These are phyloP conservation scores for Coemansia asiatica DNA, from an alignment of 192 early-diverging fungal species.

Conservation along the genomic window DNA sequence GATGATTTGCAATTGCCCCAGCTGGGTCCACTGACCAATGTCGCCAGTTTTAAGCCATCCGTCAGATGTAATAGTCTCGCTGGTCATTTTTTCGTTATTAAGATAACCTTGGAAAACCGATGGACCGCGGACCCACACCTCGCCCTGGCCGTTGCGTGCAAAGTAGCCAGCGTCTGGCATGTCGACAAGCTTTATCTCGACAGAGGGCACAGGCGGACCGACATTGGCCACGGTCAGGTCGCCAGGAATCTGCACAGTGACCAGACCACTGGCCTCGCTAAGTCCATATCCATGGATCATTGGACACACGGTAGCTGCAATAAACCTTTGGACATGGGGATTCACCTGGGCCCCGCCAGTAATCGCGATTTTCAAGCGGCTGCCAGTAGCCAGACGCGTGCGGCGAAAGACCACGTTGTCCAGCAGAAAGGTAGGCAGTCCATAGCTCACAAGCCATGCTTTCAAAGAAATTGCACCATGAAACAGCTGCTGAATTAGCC, in stretches of 20 bases:
- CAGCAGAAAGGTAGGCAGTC: conserved; percentile 67
- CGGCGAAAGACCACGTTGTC: conserved; percentile 81
- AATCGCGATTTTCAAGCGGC: conserved; percentile 75
- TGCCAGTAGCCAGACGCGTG: conserved; percentile 81
- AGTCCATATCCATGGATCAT: conserved; percentile 87
- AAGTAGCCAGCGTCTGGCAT: conserved; percentile 66
- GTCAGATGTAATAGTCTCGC: conserved; percentile 67
- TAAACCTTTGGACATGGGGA: conserved; percentile 78
- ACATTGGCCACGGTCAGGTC: conserved; percentile 62
- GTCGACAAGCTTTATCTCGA: conserved; percentile 81
- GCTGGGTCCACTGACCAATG: conserved; percentile 79
- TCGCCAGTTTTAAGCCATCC: conserved; percentile 91
- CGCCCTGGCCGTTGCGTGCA: conserved; percentile 68
- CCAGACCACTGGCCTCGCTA: conserved; percentile 78
- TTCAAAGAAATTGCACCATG: conserved; percentile 74
- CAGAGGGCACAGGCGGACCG: conserved; percentile 73
- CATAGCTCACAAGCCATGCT: conserved; percentile 54
- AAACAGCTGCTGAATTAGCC: conserved; percentile 69
- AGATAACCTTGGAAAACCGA: conserved; percentile 82
- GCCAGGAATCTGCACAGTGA: conserved; percentile 66
- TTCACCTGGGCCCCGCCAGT: conserved; percentile 90
- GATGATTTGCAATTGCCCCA: conserved; percentile 80
- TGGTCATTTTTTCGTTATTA: conserved; percentile 67
- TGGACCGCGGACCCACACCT: conserved; percentile 82
- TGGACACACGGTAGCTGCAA: conserved; percentile 74